Conservation (phyloP, 345 rosid genomes). For the Acer yangbiense region DNA sequence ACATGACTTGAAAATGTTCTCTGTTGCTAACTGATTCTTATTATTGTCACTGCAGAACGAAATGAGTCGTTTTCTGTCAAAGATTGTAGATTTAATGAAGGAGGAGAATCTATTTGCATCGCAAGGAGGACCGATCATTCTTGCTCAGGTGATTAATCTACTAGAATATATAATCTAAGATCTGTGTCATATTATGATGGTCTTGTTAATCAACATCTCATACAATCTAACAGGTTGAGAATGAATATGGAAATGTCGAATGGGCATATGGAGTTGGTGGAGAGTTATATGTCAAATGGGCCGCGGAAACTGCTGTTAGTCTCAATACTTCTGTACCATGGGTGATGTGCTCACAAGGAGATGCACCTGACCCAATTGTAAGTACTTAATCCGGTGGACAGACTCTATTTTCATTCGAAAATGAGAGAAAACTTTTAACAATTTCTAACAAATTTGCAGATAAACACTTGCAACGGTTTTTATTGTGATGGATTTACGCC, state of each 20-base stretch:
- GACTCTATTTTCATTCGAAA: not conserved
- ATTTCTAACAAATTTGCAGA: conserved; percentile 32
- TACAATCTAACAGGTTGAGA: conserved; percentile 51
- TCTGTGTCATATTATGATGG: not conserved
- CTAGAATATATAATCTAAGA: not conserved
- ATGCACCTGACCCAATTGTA: conserved; percentile 72
- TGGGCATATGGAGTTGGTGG: conserved; percentile 59
- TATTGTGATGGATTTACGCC: conserved; percentile 60
- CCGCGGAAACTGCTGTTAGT: conserved; percentile 64
- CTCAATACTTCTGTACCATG: conserved; percentile 66
- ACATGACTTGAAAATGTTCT: not conserved
- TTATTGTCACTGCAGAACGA: conserved; percentile 36
- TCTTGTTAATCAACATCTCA: conserved; percentile 1
- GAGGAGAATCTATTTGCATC: conserved; percentile 61
- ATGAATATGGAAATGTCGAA: conserved; percentile 62
- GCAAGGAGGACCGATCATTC: conserved; percentile 73
- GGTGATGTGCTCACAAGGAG: conserved; percentile 64
- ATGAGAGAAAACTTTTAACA: not conserved
- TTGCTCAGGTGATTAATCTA: conserved; percentile 51
- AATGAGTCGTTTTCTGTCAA: conserved; percentile 52
- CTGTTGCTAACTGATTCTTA: not conserved
- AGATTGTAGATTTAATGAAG: conserved; percentile 58
- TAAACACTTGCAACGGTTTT: conserved; percentile 74
- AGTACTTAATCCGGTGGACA: not conserved
- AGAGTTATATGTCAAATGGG: conserved; percentile 56